A percentile compares a stretch with the other conserved stretches of the same genome.
phyloP scores from a whole-genome alignment of 352 stramenopile species.

The Pythium volutum region DNA sequence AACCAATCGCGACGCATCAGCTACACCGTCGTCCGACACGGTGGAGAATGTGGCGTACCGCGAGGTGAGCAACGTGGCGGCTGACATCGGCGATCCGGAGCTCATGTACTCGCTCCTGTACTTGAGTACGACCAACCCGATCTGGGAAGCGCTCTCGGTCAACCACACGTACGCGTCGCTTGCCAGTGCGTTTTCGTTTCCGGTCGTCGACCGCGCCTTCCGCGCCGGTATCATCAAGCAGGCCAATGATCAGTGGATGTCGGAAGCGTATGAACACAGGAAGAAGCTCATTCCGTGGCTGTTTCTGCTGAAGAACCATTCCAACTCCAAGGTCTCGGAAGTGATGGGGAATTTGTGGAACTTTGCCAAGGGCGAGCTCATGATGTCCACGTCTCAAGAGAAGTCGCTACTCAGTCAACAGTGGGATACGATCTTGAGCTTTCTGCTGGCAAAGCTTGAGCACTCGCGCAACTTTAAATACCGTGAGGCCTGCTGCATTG shows the following conservation, averaged over 20 bases:
- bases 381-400: conserved; percentile 31
- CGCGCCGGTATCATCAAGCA: conserved; percentile 43
- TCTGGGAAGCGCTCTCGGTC: conserved; percentile 35
- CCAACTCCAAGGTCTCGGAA: conserved; percentile 56
- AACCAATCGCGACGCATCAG: neutral
- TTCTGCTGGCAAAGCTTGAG: conserved; percentile 56
- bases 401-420: conserved; percentile 53
- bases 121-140: conserved; percentile 69
- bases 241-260: conserved; percentile 58
- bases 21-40: conserved; percentile 7
- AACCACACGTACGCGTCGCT: neutral
- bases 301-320: conserved; percentile 75
- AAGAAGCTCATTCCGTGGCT: conserved; percentile 68
- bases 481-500: conserved; percentile 62
- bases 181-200: conserved; percentile 41
- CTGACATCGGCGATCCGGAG: conserved; percentile 72
- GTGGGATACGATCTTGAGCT: conserved; percentile 51
- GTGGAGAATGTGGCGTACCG: conserved; percentile 81
- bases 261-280: conserved; percentile 43
- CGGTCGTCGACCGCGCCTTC: conserved; percentile 40
- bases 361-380: conserved; percentile 45
- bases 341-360: conserved; percentile 73
- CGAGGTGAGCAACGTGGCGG: conserved; percentile 81
- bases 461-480: conserved; percentile 80
- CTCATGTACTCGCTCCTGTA: conserved; percentile 84